These are phyloP conservation scores for Aschersonia sp. DNA, from an alignment of 2,329 filamentous ascomycete genomes.

Conservation along the genomic window DNA sequence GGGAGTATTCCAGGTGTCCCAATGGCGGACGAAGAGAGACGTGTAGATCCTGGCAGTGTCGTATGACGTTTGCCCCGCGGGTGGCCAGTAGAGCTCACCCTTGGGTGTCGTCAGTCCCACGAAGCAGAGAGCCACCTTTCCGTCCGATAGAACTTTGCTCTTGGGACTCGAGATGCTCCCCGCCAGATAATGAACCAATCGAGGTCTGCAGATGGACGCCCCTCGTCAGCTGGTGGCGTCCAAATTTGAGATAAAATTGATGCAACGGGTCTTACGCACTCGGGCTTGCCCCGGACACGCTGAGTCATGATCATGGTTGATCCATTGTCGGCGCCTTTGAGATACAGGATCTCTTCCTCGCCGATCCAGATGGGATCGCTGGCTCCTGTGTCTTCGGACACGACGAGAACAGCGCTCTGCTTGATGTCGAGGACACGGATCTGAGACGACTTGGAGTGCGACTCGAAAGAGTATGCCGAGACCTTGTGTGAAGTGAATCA, in stretches of 20 bases:
- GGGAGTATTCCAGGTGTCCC: slow-evolving; percentile 61
- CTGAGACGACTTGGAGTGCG: slow-evolving; percentile 54
- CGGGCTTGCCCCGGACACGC: slow-evolving; percentile 16
- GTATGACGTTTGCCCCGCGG: slow-evolving; percentile 41
- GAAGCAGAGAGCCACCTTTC: slow-evolving; percentile 38
- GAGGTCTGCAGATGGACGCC: slow-evolving; percentile 15
- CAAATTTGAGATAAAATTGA: neutral
- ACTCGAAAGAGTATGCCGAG: slow-evolving; percentile 67
- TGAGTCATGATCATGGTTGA: slow-evolving; percentile 30
- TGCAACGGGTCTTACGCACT: slow-evolving; percentile 13
- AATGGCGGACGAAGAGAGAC: slow-evolving; percentile 66
- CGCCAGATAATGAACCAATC: slow-evolving; percentile 32
- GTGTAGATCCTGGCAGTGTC: slow-evolving; percentile 60
- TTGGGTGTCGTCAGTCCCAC: slow-evolving; percentile 53
- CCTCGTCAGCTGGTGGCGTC: neutral
- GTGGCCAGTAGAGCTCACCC: slow-evolving; percentile 55
- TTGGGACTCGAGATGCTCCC: slow-evolving; percentile 46
- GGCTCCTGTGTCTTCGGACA: slow-evolving; percentile 50
- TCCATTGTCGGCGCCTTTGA: slow-evolving; percentile 35
- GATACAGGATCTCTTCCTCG: slow-evolving; percentile 43
- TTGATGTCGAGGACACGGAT: slow-evolving; percentile 57
- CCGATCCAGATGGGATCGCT: slow-evolving; percentile 67
- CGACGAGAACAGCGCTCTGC: slow-evolving; percentile 47
- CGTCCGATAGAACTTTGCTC: slow-evolving; percentile 32
- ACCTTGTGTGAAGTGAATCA: slow-evolving; percentile 20